Evolutionary conservation across 306 rosid species (phyloP), one percentile per base, ranked within the genome.

Genomic region (Dalbergia cultrata): DNA sequence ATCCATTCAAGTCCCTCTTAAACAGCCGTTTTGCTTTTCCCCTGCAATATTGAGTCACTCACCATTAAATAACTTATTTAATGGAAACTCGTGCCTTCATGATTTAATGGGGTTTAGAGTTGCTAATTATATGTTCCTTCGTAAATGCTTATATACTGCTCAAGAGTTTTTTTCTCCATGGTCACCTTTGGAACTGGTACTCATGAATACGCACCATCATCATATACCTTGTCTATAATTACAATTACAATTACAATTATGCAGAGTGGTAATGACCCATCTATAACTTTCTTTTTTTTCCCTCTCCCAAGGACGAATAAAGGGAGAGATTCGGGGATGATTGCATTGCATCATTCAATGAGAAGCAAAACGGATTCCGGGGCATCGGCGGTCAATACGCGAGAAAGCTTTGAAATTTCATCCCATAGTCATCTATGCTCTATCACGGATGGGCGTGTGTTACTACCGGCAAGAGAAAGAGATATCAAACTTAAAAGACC

Each of bases 151-250:
- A 81, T 67, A 82, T 11, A 82, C 81, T 78, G 79, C 67, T 78
- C 78, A 74, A 85, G 84, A 64, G 80, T 83, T 54, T 78, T 11
- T 87, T 76, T 86, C 74, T 84, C 85, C 84, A 84, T 78, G 83
- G 88, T 71, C 81, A 79, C 72, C 67, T 45, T 21, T 26, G 76
- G 57, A 64, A 77, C 86, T 62, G 80, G 89, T 87, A 88, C 82
- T 89, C 90, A 91, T 86, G 88, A 87, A 86, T 71, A 73, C 83
- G 71, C 87, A 75, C 81, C 90, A 87, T 80, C 90, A 89, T 89
- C 93, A 87, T 82, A 76, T 77, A 86, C 85, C 76, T 82, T 78
- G 82, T 85, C 83, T 87, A 87, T 93, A 90, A 91, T 89, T 93
- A 90, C 97, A 37, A 37, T 26, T n/a, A 5, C 39, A 34, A 34